These are phyloP conservation scores for Aspergillus indologenus DNA, from an alignment of 495 filamentous ascomycete species.

Conservation along the genomic window DNA sequence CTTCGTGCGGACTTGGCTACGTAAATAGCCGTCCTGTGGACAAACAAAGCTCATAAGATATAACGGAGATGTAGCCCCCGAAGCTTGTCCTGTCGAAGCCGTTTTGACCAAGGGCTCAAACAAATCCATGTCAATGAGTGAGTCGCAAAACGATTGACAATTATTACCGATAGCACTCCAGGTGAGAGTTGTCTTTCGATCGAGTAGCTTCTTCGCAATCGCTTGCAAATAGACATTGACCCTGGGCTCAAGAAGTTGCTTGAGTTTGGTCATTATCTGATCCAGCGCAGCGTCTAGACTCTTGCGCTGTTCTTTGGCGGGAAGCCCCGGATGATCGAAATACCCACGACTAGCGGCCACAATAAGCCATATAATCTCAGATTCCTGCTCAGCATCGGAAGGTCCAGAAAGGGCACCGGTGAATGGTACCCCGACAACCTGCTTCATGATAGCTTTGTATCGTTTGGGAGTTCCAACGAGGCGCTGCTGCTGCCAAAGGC, in stretches of 20 bases:
- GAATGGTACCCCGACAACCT: slow-evolving; percentile 38
- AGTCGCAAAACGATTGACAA: slow-evolving; percentile 9
- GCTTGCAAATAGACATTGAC: slow-evolving; percentile 24
- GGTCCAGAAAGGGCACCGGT: slow-evolving; percentile 24
- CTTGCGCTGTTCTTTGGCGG: not conserved
- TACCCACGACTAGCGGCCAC: slow-evolving; percentile 10
- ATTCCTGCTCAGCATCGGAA: not conserved
- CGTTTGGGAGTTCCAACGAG: slow-evolving; percentile 22
- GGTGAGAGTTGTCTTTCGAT: slow-evolving; percentile 8
- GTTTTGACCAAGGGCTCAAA: slow-evolving; percentile 30
- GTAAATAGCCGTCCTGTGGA: slow-evolving; percentile 16
- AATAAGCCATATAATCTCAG: slow-evolving; percentile 27
- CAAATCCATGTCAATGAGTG: slow-evolving; percentile 6
- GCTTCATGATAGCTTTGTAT: slow-evolving; percentile 42
- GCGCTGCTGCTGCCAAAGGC: slow-evolving; percentile 18
- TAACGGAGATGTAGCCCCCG: slow-evolving; percentile 7
- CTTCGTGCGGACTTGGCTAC: slow-evolving; percentile 22
- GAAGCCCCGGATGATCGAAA: slow-evolving; percentile 7
- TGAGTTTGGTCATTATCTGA: slow-evolving; percentile 11
- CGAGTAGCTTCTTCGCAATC: slow-evolving; percentile 25
- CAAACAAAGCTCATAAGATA: slow-evolving; percentile 43
- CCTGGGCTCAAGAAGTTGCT: slow-evolving; percentile 13
- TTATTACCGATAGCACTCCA: slow-evolving; percentile 1
- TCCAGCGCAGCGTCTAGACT: not conserved
- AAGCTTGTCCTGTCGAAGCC: not conserved